phyloP scores from a whole-genome alignment of 305 asterid genomes.

The Salvia sclarea region DNA sequence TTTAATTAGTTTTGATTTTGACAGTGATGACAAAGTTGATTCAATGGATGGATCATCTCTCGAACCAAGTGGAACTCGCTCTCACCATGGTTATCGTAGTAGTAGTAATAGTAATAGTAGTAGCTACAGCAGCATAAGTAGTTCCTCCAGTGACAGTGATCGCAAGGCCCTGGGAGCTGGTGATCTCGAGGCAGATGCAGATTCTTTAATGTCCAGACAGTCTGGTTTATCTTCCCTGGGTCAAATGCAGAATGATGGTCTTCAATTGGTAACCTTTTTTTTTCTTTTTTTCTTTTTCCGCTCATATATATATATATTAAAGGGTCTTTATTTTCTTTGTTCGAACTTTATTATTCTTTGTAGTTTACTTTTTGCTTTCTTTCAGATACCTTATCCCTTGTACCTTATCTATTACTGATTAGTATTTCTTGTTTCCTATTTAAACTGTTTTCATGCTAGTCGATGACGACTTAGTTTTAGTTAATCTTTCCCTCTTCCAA shows the following conservation, averaged over 20 bases:
- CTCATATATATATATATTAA: no score
- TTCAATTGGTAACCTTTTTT: conserved; percentile 51
- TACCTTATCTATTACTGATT: not conserved
- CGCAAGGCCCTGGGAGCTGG: conserved; percentile 68
- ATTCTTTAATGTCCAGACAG: conserved; percentile 81
- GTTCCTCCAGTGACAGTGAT: conserved; percentile 92
- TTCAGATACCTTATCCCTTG: not conserved
- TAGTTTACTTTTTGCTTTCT: not conserved
- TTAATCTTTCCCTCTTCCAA: conserved; percentile 6
- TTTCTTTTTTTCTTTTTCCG: no score
- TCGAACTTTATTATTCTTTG: conserved; percentile 3
- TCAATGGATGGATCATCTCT: conserved; percentile 62
- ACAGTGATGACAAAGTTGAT: conserved; percentile 65
- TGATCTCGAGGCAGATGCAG: conserved; percentile 99
- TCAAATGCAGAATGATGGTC: conserved; percentile 61
- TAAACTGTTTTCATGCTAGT: not conserved
- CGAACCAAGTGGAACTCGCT: conserved; percentile 61
- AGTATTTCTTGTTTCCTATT: not conserved
- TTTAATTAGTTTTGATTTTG: conserved; percentile 47
- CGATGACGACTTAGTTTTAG: conserved; percentile 5
- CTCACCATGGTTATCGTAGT: conserved; percentile 73
- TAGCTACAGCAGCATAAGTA: conserved; percentile 81
- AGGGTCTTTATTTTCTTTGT: conserved; percentile 19
- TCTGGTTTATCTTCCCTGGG: conserved; percentile 84
- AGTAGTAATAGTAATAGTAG: conserved; percentile 93